Base-by-base conservation (phyloP, 805 yeast species). In the Starmerella davenportii region DNA sequence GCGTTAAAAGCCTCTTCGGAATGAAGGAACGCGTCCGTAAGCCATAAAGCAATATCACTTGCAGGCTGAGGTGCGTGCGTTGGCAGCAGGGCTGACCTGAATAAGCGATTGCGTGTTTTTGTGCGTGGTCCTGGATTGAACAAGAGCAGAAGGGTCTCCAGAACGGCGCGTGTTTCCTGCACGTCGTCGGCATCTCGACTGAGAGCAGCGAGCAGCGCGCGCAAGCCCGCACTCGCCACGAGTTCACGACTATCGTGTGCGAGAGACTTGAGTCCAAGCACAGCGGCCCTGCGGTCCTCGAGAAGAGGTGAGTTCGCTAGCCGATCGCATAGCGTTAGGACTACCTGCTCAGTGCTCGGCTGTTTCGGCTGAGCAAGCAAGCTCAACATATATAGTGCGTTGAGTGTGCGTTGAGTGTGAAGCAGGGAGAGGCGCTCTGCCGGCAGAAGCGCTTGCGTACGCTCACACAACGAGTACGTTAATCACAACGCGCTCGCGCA, bases 21-120 rank as follows among this genome's bases (percentile, higher is more conserved):
- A 58, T 79, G 85, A 1, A 85, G 78, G 49, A 90, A 63, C 51
- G 82, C 95, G 58, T 90, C 98, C 0, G 96, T 82, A 24, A 90
- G 79, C 93, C 95, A 85, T 40, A 85, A 60, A 1, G 95, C 79
- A 47, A 90, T 79, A 51, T 82, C 50, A 54, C 85, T 96, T 11
- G 73, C 70, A 3, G 60, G 47, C 18, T 55, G 52, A 4, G 63
- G 56, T 69, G 37, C 40, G 76, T 51, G 74, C 77, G 18, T 69
- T 49, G 45, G 92, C 19, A 41, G 38, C 23, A 55, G 44, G 9
- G 58, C 55, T n/a, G 57, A 52, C 16, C 41, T 34, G 43, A 54
- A 56, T 35, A 45, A 38, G 34, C 46, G 49, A 41, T 49, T 42
- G 21, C 50, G 42, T 4, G 46, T 21, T 18, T 33, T 34, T 13